Percentiles rank a stretch among this genome's conserved stretches.
Evolutionary conservation across 805 yeast genomes (phyloP).

Genomic region (Ogataea glucozyma): DNA sequence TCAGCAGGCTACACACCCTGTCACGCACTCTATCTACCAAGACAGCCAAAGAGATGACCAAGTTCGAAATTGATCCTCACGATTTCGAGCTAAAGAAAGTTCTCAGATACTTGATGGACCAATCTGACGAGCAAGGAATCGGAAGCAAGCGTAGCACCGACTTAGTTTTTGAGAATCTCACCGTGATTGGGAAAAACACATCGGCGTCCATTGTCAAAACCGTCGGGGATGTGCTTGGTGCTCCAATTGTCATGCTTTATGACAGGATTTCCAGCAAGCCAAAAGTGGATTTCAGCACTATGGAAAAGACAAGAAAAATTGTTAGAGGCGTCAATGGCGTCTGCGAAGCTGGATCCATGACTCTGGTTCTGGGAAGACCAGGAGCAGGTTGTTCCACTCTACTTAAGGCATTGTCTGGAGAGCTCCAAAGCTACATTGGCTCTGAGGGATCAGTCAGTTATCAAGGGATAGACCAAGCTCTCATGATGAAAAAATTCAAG

Average conservation of each 20-base stretch:
- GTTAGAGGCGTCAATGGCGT: not conserved
- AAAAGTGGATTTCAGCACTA: constrained; percentile 10
- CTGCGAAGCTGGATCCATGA: constrained; percentile 55
- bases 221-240: constrained; percentile 42
- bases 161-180: constrained; percentile 41
- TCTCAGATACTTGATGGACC: constrained; percentile 39
- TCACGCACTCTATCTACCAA: constrained; percentile 20
- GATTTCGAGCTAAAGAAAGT: constrained; percentile 43
- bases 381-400: constrained; percentile 76
- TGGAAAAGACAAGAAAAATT: constrained; percentile 1
- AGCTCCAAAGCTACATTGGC: constrained; percentile 59
- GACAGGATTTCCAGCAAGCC: constrained; percentile 7
- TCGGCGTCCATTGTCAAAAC: constrained; percentile 46
- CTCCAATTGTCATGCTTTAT: constrained; percentile 21
- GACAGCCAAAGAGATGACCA: constrained; percentile 24
- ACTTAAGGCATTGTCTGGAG: constrained; percentile 55
- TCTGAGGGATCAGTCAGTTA: constrained; percentile 47
- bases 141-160: constrained; percentile 45
- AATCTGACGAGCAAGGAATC: constrained; percentile 48
- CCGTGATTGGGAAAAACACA: constrained; percentile 49
- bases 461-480: constrained; percentile 52
- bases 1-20: constrained; percentile 24
- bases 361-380: constrained; percentile 75
- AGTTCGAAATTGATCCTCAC: constrained; percentile 33
- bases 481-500: constrained; percentile 50